A percentile compares a stretch with the other conserved stretches of the same genome.
phyloP scores from a whole-genome alignment of 441 rosid species.

The Metrosideros polymorpha region DNA sequence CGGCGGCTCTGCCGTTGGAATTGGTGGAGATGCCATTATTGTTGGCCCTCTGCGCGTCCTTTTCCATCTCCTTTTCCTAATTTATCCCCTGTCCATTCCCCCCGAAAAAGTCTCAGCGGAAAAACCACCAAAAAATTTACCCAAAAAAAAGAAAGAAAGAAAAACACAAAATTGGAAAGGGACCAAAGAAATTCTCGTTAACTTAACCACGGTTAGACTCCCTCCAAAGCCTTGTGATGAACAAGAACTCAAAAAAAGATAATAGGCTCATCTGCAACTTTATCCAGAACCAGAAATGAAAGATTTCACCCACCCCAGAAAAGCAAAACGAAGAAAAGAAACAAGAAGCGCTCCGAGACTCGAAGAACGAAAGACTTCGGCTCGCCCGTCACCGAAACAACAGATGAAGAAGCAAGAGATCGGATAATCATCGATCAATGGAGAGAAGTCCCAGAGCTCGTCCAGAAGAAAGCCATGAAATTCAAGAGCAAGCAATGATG shows the following conservation, averaged over 20 bases:
- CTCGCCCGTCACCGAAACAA: not conserved
- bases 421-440: not conserved
- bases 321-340: not conserved
- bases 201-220: not conserved
- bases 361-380: not conserved
- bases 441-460: not conserved
- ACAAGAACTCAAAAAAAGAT: not conserved
- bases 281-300: not conserved
- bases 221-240: not conserved
- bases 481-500: not conserved
- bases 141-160: not conserved
- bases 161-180: not conserved
- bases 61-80: slow-evolving; percentile 31
- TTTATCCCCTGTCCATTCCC: slow-evolving; percentile 25
- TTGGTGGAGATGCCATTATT: slow-evolving; percentile 14
- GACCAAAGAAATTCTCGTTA: not conserved
- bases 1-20: slow-evolving; percentile 7
- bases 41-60: slow-evolving; percentile 21
- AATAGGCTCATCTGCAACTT: not conserved
- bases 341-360: not conserved
- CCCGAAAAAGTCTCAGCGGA: not conserved
- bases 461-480: not conserved
- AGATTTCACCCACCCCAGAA: not conserved
- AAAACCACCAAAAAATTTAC: not conserved
- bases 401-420: not conserved